Evolutionary conservation across 192 early-diverging fungal genomes (phyloP), one percentile per base, ranked within the genome.

Genomic region (Spizellomyces punctatus): DNA sequence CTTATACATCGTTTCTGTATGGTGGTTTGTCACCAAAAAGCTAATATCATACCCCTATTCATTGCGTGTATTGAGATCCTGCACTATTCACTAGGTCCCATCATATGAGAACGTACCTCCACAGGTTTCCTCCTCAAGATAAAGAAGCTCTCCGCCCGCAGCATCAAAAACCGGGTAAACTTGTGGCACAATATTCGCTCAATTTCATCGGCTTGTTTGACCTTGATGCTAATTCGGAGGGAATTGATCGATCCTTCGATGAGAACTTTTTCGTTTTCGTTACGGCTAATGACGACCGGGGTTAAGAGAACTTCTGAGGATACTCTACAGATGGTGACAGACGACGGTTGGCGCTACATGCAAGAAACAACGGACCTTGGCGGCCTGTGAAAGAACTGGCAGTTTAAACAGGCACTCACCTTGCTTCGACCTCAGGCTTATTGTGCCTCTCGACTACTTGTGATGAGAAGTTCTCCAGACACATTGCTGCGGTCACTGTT

Each of bases 1-100:
- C 86, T 97, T 97, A 80, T 89, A 95, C 96, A 99, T 97, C 77
- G 93, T 92, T 80, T 99, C 96, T 5, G 95, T 95, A 72, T 99
- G 96, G 83, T 90, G 86, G 85, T 99, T 97, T 63, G 96, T 99
- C 58, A 99, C 90, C 69, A 99, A 76, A 84, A 99, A 99, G 56
- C 88, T 91, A 74, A 99, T 99, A 73, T 96, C 95, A 80, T 97
- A 99, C 21, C 96, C 95, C 93, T 93, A 76, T 12, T 14, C n/a
- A 57, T 27, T 69, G 64, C 27, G 54, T 7, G 54, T 22, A 7
- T 7, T 56, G 7, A 56, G n/a, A 56, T 6, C n/a, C 54, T 19
- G 22, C n/a, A 56, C 52, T n/a, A 17, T 3, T 54, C 54, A 22
- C 7, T 19, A 56, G n/a, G n/a, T n/a, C 54, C 54, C 4, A 22